These are phyloP conservation scores for Scedosporium dehoogii DNA, from an alignment of 2,329 filamentous ascomycete species.

Conservation along the genomic window DNA sequence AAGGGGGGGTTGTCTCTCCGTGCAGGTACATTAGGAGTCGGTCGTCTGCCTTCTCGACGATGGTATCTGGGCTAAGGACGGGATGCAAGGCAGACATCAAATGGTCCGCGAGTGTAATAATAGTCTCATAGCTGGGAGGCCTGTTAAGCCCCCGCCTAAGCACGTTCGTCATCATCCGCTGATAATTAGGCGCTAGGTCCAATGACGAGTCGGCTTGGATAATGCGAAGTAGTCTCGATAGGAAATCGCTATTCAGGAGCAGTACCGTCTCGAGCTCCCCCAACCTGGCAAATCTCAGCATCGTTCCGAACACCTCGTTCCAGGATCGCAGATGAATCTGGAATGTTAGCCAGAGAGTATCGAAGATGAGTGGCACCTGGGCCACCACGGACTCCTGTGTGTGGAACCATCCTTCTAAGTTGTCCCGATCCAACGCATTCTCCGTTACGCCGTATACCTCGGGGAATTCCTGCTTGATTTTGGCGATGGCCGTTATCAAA, in stretches of 20 bases:
- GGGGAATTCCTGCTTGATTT: conserved; percentile 39
- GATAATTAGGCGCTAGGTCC: conserved; percentile 44
- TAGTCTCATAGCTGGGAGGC: conserved; percentile 42
- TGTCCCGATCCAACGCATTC: conserved; percentile 21
- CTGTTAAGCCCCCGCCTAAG: conserved; percentile 37
- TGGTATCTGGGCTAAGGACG: conserved; percentile 20
- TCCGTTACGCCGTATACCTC: conserved; percentile 31
- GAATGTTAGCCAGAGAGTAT: conserved; percentile 51
- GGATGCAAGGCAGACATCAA: conserved; percentile 34
- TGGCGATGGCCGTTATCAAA: conserved; percentile 41
- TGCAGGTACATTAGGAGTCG: conserved; percentile 25
- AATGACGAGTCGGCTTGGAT: conserved; percentile 47
- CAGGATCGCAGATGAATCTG: conserved; percentile 55
- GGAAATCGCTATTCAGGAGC: conserved; percentile 51
- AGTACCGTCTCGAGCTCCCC: conserved; percentile 47
- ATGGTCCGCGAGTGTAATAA: conserved; percentile 39
- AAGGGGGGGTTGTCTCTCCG: conserved; percentile 27
- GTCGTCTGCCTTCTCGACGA: conserved; percentile 28
- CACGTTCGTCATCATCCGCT: conserved; percentile 41
- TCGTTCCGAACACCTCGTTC: conserved; percentile 67
- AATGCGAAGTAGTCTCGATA: conserved; percentile 48
- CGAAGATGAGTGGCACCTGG: conserved; percentile 36
- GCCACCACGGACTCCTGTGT: conserved; percentile 22
- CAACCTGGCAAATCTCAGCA: conserved; percentile 54
- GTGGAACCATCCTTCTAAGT: conserved; percentile 7